phyloP scores from a whole-genome alignment of 192 early-diverging fungal genomes.

The Gigaspora rosea region DNA sequence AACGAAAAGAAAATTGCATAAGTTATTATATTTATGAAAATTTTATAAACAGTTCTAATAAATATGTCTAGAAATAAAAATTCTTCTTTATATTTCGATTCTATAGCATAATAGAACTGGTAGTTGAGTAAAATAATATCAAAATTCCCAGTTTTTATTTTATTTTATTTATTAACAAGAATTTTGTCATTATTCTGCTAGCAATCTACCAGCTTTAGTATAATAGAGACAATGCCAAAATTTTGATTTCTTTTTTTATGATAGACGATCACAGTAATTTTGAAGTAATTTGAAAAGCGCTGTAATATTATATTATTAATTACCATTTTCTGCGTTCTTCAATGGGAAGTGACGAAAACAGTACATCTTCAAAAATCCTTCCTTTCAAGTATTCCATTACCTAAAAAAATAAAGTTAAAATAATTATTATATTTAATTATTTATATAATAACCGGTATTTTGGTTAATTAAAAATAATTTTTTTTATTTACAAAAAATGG shows the following conservation, averaged over 20 bases:
- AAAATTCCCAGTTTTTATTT: too few species aligned
- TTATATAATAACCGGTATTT: neutral
- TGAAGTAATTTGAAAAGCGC: neutral
- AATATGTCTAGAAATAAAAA: too few species aligned
- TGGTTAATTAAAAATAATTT: neutral
- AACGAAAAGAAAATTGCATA: neutral
- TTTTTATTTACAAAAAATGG: slow-evolving; percentile 80
- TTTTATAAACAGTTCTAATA: too few species aligned
- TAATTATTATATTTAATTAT: neutral
- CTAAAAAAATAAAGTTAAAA: slow-evolving; percentile 33
- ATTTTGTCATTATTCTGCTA: too few species aligned
- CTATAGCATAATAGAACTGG: too few species aligned
- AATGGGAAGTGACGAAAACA: slow-evolving; percentile 55
- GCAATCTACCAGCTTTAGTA: too few species aligned
- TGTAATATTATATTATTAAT: slow-evolving; percentile 5
- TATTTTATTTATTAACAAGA: too few species aligned
- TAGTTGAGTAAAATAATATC: too few species aligned
- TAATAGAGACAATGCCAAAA: too few species aligned
- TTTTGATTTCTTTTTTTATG: neutral
- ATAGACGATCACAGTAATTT: slow-evolving; percentile 11
- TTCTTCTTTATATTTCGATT: too few species aligned
- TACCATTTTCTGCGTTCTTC: slow-evolving; percentile 61
- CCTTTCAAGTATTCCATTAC: slow-evolving; percentile 95
- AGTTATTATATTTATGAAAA: too few species aligned
- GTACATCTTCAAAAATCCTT: slow-evolving; percentile 75